Base-by-base conservation (phyloP, 768 basidiomycete species). In the Xerocomellus amylosporus region DNA sequence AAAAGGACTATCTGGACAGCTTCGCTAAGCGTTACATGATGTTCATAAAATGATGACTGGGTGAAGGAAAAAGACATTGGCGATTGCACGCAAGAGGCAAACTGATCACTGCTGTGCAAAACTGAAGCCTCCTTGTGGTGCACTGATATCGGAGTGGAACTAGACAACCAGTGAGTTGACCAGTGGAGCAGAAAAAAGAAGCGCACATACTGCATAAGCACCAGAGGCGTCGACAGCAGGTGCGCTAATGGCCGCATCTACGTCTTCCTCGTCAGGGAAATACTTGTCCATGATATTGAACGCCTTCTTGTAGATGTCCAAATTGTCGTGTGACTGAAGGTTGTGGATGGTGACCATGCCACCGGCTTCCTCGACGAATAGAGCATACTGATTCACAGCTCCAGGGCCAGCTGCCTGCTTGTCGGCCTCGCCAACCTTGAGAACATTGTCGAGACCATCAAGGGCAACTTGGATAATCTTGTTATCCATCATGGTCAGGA, bases 281-380 rank as follows among this genome's bases (percentile, higher is more conserved):
- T 96, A 97, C 69, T 95, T 95, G 77, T 93, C 89, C 89, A 92
- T 92, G 66, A 93, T 97, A 73, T 93, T 93, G 81, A 94, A 99
- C 39, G 95, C 96, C 78, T 99, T 98, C 84, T 98, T 98, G 78
- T 99, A 99, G 65, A 99, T 98, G 64, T 98, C 96, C 74, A 98
- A 74, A 75, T 99, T 99, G 77, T 99, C 96, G 73, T 98, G 97
- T 73, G 96, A 94, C 75, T 99, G 97, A 51, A 98, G 84, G 73
- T 98, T 95, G 79, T 99, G 96, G 71, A 99, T 98, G 19, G 93
- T 90, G 62, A 93, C 84, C 97, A 99, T 98, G 49, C 97, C 97
- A 54, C 97, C 95, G 10, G 95, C 95, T 75, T 99, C 97, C 74
- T 99, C 97, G 41, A 98, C 93, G 63, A 78, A 98, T 56, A 88